A percentile compares a stretch with the other conserved stretches of the same genome.
Evolutionary conservation across 345 rosid species (phyloP).

Genomic region (Citropsis articulata): DNA sequence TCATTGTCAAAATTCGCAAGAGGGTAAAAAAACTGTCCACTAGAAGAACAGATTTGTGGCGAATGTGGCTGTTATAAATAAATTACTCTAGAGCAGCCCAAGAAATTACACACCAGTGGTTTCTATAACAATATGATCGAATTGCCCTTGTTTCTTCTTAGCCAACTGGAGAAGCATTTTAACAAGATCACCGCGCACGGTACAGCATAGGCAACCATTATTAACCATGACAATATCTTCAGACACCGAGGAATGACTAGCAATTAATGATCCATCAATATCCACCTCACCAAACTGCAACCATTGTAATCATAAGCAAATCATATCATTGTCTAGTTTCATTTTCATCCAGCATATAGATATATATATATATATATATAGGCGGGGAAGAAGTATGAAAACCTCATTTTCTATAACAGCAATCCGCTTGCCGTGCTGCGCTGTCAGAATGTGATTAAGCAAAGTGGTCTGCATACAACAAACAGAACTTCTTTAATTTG

Average conservation of each 20-base stretch:
- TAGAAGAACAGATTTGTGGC: background rate
- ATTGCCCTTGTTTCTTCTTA: constrained; percentile 49
- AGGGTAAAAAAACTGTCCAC: background rate
- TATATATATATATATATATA: too few relatives aligned
- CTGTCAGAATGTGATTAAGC: constrained; percentile 67
- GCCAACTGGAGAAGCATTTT: constrained; percentile 76
- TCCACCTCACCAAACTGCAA: constrained; percentile 67
- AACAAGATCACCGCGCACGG: constrained; percentile 73
- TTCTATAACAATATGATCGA: constrained; percentile 79
- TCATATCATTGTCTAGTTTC: background rate
- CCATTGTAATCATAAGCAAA: background rate
- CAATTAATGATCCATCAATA: constrained; percentile 74
- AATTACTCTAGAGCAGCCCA: background rate
- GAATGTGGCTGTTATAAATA: background rate
- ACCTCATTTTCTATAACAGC: constrained; percentile 90
- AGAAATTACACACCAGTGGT: constrained; percentile 51
- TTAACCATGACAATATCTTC: constrained; percentile 70
- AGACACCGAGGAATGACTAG: constrained; percentile 61
- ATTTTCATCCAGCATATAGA: background rate
- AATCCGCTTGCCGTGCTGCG: constrained; percentile 70
- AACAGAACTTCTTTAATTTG: too few relatives aligned
- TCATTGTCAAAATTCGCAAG: background rate
- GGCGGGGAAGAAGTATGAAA: background rate
- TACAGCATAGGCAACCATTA: constrained; percentile 75
- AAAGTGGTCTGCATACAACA: constrained; percentile 58